phyloP scores from a whole-genome alignment of 1,284 basidiomycete species.

The Paramarasmius palmivorus region DNA sequence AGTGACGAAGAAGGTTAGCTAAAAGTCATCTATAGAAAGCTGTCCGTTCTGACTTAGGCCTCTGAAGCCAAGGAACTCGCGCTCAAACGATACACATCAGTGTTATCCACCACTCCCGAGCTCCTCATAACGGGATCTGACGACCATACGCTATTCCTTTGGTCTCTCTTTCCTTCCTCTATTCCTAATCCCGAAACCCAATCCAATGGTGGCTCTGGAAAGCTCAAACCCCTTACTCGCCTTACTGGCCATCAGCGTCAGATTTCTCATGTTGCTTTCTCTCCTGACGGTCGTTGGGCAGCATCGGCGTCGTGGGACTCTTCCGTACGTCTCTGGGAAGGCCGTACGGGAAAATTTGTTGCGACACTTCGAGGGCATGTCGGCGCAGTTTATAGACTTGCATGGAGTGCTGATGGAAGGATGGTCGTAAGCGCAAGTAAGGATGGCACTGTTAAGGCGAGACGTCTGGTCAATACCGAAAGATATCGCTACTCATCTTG shows the following conservation, averaged over 20 bases:
- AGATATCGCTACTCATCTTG: constrained; percentile 1
- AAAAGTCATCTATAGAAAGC: not conserved
- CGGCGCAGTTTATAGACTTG: constrained; percentile 89
- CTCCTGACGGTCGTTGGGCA: constrained; percentile 90
- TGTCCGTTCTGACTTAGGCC: not conserved
- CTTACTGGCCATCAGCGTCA: constrained; percentile 96
- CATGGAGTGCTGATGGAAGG: constrained; percentile 94
- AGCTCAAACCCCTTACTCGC: constrained; percentile 85
- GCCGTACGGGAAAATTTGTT: constrained; percentile 89
- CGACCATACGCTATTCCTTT: constrained; percentile 93
- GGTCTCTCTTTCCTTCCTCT: constrained; percentile 70
- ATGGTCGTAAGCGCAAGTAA: constrained; percentile 94
- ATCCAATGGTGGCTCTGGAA: constrained; percentile 32
- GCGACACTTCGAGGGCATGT: constrained; percentile 93
- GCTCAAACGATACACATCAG: constrained; percentile 70
- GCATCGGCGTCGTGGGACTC: constrained; percentile 94
- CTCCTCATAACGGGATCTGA: constrained; percentile 92
- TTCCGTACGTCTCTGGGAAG: constrained; percentile 93
- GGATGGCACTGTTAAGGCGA: constrained; percentile 92
- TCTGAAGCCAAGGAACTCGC: constrained; percentile 72
- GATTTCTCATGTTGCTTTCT: constrained; percentile 94
- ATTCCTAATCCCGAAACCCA: constrained; percentile 33
- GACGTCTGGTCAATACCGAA: constrained; percentile 19
- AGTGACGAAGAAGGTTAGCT: constrained; percentile 77
- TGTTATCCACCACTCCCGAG: constrained; percentile 74